Percentiles rank a stretch among this genome's conserved stretches.
These are phyloP conservation scores for Coelastrella sp. DNA, from an alignment of 139 green algal genomes.

Conservation along the genomic window DNA sequence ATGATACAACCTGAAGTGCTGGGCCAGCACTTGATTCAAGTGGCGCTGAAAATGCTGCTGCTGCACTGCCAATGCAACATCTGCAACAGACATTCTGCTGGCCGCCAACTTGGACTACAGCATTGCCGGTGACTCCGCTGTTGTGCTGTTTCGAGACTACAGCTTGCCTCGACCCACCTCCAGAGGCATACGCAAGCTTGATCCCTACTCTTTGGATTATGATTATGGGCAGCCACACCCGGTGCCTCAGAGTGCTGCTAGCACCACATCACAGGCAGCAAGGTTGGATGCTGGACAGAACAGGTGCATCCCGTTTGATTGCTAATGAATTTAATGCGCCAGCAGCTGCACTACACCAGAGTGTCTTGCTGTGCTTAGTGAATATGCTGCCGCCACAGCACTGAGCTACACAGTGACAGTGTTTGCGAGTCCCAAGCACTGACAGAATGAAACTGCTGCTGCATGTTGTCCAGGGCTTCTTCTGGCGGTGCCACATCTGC, in stretches of 20 bases:
- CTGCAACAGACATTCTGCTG: neutral
- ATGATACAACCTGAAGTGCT: neutral
- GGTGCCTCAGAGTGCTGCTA: neutral
- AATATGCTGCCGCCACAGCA: no score
- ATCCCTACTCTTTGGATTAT: constrained; percentile 16
- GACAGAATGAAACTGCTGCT: neutral
- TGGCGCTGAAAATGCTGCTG: neutral
- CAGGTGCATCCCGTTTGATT: neutral
- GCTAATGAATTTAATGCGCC: neutral
- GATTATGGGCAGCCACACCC: neutral
- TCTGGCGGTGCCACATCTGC: neutral
- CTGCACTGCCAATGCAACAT: constrained; percentile 6
- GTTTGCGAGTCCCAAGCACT: neutral
- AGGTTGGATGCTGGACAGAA: neutral
- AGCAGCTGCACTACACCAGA: neutral
- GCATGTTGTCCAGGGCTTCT: neutral
- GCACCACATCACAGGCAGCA: neutral
- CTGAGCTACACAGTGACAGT: no score
- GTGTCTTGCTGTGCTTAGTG: neutral
- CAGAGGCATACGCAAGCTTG: neutral
- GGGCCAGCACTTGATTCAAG: neutral
- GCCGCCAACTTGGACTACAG: constrained; percentile 14
- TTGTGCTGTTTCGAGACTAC: neutral
- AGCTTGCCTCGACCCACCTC: neutral
- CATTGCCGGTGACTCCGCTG: constrained; percentile 4